Evolutionary conservation across 1,284 basidiomycete genomes (phyloP), one percentile per base, ranked within the genome.

Genomic region (Waitea zeae): DNA sequence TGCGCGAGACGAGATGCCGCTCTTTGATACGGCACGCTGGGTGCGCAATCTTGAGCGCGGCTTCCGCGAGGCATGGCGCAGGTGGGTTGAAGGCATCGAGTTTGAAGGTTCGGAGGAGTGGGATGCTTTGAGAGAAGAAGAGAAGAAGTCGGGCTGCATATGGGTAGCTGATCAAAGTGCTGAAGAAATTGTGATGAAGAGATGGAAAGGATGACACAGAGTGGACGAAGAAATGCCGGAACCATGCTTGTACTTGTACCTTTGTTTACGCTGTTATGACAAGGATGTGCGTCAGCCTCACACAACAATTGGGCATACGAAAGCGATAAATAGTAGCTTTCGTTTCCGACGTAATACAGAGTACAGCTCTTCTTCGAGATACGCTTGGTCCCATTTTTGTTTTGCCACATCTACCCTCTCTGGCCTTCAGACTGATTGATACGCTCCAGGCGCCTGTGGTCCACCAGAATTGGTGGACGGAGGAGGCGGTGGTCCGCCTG

Each of bases 1-100:
- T 15, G 51, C 53, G 17, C 50, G 70, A 14, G 65, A 68, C 24
- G 43, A 40, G 5, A 59, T 59, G 45, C 60, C 66, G 0, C 48
- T 75, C 28, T 75, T 74, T 39, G 70, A 76, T 42, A 73, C 71
- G 1, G 41, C 39, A 28, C 51, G 62, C 18, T 75, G 71, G 71
- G 61, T 60, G 11, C 45, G 50, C 20, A 69, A 70, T 39, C 42
- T 73, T 30, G 72, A 75, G 48, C 61, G 61, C 41, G 65, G 57
- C 0, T 59, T 59, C 36, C 39, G 41, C 20, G 62, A 61, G 31
- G 69, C 66, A 1, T 75, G 71, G 70, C 49, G 50, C 22, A 56
- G 70, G 27, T 76, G 66, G 63, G 69, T 67, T 4, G 48, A 51
- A 9, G 70, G 69, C 3, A 58, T 59, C 15, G 69, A 65, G 43